Conservation (phyloP, 805 yeast species). For the Phaffomyces antillensis region DNA sequence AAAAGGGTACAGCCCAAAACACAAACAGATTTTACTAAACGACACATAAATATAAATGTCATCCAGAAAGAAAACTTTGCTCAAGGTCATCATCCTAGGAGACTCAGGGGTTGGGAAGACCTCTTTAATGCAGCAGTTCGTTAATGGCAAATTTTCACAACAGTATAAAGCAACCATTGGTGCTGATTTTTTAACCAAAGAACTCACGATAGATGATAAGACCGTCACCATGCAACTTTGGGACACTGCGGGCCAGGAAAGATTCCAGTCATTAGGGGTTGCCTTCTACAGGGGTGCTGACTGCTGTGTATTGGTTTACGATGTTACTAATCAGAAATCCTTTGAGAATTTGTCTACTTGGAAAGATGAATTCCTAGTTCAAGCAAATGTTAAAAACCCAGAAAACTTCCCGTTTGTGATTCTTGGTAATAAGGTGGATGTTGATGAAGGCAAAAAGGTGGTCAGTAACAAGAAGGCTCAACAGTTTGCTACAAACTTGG, state of each 20-base stretch:
- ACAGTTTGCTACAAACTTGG: constrained; percentile 52
- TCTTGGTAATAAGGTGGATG: constrained; percentile 91
- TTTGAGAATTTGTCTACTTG: constrained; percentile 84
- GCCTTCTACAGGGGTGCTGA: constrained; percentile 98
- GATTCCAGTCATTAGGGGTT: constrained; percentile 93
- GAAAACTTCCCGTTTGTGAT: constrained; percentile 94
- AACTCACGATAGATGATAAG: constrained; percentile 70
- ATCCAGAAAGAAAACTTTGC: constrained; percentile 60
- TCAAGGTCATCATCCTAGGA: constrained; percentile 87
- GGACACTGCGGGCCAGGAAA: constrained; percentile 99
- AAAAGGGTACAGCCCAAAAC: background rate
- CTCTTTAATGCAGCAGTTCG: constrained; percentile 94
- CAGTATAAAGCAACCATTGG: constrained; percentile 98
- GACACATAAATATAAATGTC: constrained; percentile 16
- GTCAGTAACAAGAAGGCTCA: constrained; percentile 55
- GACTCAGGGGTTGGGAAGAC: constrained; percentile 98
- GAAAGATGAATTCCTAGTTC: constrained; percentile 93
- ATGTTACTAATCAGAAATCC: constrained; percentile 90
- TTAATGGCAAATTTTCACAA: constrained; percentile 86
- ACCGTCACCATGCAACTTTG: constrained; percentile 64
- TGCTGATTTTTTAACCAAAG: constrained; percentile 93
- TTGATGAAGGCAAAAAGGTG: constrained; percentile 81
- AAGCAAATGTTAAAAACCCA: constrained; percentile 89
- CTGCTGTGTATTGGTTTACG: constrained; percentile 93
- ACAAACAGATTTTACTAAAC: background rate